Evolutionary conservation across 148 eudicot species (phyloP).

Genomic region (Diospyros lotus): DNA sequence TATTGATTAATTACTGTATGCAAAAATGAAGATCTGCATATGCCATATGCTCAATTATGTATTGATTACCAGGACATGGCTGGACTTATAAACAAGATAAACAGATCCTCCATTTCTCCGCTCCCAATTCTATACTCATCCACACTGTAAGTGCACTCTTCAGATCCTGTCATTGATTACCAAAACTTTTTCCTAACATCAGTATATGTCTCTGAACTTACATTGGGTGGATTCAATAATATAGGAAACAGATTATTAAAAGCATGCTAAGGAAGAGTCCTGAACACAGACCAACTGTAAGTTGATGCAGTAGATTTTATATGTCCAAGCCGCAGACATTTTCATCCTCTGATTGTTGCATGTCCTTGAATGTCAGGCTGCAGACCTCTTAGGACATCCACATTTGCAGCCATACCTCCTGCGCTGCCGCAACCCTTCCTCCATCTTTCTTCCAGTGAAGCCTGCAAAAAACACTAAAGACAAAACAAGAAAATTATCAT

Average conservation of each 20-base stretch:
- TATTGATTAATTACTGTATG: neutral
- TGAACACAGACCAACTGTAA: conserved; percentile 54
- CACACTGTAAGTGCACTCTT: conserved; percentile 58
- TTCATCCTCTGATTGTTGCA: neutral
- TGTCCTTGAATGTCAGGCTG: conserved; percentile 26
- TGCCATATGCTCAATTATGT: neutral
- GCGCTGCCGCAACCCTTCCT: conserved; percentile 37
- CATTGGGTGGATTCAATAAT: too few species aligned
- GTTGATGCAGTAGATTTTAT: conserved; percentile 3
- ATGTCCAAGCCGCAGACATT: neutral
- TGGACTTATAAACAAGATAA: conserved; percentile 85
- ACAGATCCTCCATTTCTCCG: conserved; percentile 68
- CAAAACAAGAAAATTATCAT: conserved; percentile 5
- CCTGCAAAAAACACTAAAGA: conserved; percentile 24
- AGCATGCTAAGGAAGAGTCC: conserved; percentile 57
- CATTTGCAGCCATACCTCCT: conserved; percentile 49
- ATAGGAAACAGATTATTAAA: conserved; percentile 50
- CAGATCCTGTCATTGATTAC: neutral
- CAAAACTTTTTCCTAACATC: too few species aligned
- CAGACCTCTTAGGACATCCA: conserved; percentile 49
- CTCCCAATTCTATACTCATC: conserved; percentile 76
- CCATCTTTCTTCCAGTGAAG: conserved; percentile 35
- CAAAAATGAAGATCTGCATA: neutral
- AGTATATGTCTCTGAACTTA: too few species aligned
- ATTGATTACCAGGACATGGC: conserved; percentile 62